Evolutionary conservation across 768 basidiomycete species (phyloP), one percentile per base, ranked within the genome.

Genomic region (Panus rudis): DNA sequence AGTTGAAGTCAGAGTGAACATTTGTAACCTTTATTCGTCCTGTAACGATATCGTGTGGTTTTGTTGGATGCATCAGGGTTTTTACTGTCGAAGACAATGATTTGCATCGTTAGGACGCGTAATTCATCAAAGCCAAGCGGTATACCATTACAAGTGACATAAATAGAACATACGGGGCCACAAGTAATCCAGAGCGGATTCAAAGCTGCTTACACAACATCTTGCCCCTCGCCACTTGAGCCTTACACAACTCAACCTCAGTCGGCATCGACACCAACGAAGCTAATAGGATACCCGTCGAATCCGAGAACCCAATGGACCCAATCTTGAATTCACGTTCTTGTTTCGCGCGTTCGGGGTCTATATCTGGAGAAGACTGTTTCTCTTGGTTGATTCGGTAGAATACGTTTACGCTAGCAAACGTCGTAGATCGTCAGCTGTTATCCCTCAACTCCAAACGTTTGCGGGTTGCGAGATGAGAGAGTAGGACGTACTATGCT

Each of bases 281-380:
- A 8, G 84, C 85, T 6, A 67, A 39, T 23, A 78, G 52, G 43
- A 77, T 90, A 0, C 90, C 90, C 13, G 76, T 70, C 21, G 82
- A 84, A 59, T 93, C 91, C 5, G 88, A 72, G 46, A 92, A 83
- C 1, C 92, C 92, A 34, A 94, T 81, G 3, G 85, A 85, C 5
- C 90, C 90, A 42, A 94, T 93, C 70, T 80, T 81, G 66, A 92
- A 92, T 64, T 92, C 91, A 34, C 80, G 74, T 55, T 86, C 85
- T 59, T 91, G 88, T 56, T 75, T 72, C 21, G 73, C 68, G 28
- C 77, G 71, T 55, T 84, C 84, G 28, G 67, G 54, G 48, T 80
- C 73, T 44, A 72, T 66, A 24, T 22, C 39, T 61, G 39, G 63
- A 14, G 66, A 61, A 46, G 76, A 70, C 5, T 71, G 73, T 3